phyloP scores from a whole-genome alignment of 2,329 filamentous ascomycete species.

The Fusarium irregulare region DNA sequence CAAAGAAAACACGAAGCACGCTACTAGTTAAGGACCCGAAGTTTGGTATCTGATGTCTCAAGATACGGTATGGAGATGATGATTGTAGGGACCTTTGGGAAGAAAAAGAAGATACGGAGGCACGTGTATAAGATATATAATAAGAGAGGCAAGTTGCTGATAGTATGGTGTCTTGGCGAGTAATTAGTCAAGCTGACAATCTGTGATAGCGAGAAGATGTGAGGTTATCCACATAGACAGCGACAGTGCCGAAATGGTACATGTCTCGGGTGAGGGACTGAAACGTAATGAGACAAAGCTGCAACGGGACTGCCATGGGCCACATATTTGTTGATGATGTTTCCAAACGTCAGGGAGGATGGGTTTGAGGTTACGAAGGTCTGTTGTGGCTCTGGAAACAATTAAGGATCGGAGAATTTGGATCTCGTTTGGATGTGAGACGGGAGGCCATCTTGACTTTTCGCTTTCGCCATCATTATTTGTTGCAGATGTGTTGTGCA shows the following conservation, averaged over 20 bases:
- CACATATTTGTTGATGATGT: constrained; percentile 4
- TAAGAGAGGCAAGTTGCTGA: background rate
- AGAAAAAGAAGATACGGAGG: background rate
- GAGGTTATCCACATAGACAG: background rate
- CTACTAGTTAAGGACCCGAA: constrained; percentile 17
- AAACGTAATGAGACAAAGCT: constrained; percentile 33
- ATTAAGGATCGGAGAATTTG: background rate
- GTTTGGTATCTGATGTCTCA: constrained; percentile 8
- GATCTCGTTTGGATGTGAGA: constrained; percentile 2
- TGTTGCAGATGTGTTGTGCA: background rate
- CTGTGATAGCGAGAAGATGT: background rate
- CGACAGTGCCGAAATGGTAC: constrained; percentile 20
- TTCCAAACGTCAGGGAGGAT: constrained; percentile 1
- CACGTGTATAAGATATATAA: background rate
- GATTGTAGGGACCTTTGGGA: background rate
- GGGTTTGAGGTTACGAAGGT: background rate
- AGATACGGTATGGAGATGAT: constrained; percentile 9
- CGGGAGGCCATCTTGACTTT: background rate
- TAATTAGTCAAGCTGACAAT: background rate
- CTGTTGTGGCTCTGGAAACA: background rate
- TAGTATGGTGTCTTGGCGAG: background rate
- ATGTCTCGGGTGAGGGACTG: constrained; percentile 30
- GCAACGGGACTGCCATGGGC: constrained; percentile 12
- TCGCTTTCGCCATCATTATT: background rate
- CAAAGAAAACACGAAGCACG: constrained; percentile 12